Percentiles rank a stretch among this genome's conserved stretches.
Conservation (phyloP, 805 yeast genomes). For the Wickerhamiella hasegawae region DNA sequence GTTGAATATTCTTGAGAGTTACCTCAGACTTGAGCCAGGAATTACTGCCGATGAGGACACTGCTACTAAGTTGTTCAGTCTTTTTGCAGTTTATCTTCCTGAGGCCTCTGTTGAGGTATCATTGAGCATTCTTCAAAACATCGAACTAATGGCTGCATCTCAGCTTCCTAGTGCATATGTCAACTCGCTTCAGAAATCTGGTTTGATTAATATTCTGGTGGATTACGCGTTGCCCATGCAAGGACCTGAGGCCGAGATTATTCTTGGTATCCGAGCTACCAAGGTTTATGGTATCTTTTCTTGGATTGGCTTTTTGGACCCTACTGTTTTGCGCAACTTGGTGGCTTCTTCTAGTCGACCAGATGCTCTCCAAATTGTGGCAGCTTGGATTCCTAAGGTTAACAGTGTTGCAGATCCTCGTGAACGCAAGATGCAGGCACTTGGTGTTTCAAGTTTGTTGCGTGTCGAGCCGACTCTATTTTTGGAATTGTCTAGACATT, state of each 20-base stretch:
- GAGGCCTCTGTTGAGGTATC: constrained; percentile 13
- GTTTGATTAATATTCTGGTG: constrained; percentile 3
- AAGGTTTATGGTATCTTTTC: constrained; percentile 3
- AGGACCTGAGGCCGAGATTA: constrained; percentile 1
- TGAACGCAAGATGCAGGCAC: constrained; percentile 47
- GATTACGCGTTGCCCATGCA: neutral
- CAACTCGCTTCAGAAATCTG: constrained; percentile 1
- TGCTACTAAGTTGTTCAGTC: constrained; percentile 9
- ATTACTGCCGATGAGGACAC: constrained; percentile 7
- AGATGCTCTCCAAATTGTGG: neutral
- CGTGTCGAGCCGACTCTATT: constrained; percentile 7
- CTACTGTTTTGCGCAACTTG: neutral
- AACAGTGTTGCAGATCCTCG: constrained; percentile 57
- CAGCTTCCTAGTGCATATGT: constrained; percentile 3
- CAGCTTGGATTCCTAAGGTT: constrained; percentile 22
- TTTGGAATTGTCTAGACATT: constrained; percentile 6
- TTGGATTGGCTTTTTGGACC: constrained; percentile 6
- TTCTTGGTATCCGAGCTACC: constrained; percentile 3
- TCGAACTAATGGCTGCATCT: constrained; percentile 6
- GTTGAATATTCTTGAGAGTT: constrained; percentile 22
- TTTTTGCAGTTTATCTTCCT: constrained; percentile 15
- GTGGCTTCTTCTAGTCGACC: neutral
- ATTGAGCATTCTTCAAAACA: constrained; percentile 7
- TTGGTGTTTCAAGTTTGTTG: constrained; percentile 27
- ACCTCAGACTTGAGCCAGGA: constrained; percentile 18